These are phyloP conservation scores for Fonsecaea monophora DNA, from an alignment of 2,329 filamentous ascomycete genomes.

Conservation along the genomic window DNA sequence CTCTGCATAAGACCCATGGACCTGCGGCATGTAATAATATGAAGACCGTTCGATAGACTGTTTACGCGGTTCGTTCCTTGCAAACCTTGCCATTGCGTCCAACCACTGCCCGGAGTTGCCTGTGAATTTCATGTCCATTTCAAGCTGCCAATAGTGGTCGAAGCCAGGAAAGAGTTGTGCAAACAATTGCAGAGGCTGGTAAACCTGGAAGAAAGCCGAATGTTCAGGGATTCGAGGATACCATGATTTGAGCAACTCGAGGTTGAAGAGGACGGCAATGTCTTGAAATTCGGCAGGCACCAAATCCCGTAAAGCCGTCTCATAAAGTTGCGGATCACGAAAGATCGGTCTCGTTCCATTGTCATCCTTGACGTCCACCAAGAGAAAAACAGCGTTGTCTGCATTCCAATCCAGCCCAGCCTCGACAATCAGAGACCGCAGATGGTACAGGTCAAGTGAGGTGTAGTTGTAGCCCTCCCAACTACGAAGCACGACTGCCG, in stretches of 20 bases:
- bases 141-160: slow-evolving; percentile 72
- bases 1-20: slow-evolving; percentile 75
- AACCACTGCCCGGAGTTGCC: slow-evolving; percentile 77
- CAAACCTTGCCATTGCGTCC: slow-evolving; percentile 69
- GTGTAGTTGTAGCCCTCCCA: slow-evolving; percentile 83
- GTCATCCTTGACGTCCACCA: slow-evolving; percentile 82
- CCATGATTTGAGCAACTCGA: slow-evolving; percentile 42
- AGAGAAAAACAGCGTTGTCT: slow-evolving; percentile 81
- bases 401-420: slow-evolving; percentile 77
- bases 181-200: slow-evolving; percentile 66
- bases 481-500: slow-evolving; percentile 77
- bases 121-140: slow-evolving; percentile 70
- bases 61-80: slow-evolving; percentile 69
- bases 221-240: slow-evolving; percentile 44
- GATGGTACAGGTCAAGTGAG: slow-evolving; percentile 75
- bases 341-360: slow-evolving; percentile 53
- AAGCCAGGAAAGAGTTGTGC: slow-evolving; percentile 68
- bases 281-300: slow-evolving; percentile 44
- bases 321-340: slow-evolving; percentile 60
- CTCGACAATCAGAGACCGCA: slow-evolving; percentile 80
- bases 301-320: slow-evolving; percentile 68
- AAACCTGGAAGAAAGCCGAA: slow-evolving; percentile 50
- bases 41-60: slow-evolving; percentile 77
- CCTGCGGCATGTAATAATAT: slow-evolving; percentile 75
- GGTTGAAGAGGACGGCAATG: slow-evolving; percentile 45